Evolutionary conservation across 768 basidiomycete species (phyloP), one percentile per base, ranked within the genome.

Genomic region (Mycena vulgaris): DNA sequence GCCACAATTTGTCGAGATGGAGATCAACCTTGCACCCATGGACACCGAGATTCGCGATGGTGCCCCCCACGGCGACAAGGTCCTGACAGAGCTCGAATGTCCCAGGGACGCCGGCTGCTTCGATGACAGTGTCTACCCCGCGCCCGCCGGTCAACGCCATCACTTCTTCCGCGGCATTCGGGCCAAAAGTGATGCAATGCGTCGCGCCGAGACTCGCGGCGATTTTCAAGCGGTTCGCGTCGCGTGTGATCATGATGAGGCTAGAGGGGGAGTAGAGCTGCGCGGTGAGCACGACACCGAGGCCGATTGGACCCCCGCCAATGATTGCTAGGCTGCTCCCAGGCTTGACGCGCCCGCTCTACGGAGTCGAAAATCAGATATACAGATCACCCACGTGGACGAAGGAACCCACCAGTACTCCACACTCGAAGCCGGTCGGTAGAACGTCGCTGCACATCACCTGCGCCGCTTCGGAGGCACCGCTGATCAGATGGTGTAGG

Each of bases 11-110:
- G 51, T 76, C 77, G 37, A 78, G 45, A 59, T 75, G 73, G 17
- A 78, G 58, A 55, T 70, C 71, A 8, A 70, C 75, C 33, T 71
- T 73, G 30, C 31, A 61, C 10, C 76, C 77, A 51, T 75, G 76
- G n/a, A 78, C 76, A 9, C 76, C 75, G 33, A 75, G 19, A 60
- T 76, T 78, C n/a, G 77, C 75, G 62, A 78, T 73, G 2, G 73
- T 75, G 27, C 77, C 77, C 11, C 77, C 77, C 13, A 68, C 73
- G 17, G 72, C 77, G 30, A 78, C 67, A 21, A 78, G 42, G 16
- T 74, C 71, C 53, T 75, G 75, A 55, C 77, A 78, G 17, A 78
- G 71, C 19, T 70, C 73, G 63, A 78, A 76, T 30, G 76, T 74
- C 35, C 53, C 67, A 4, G 77, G 74, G 10, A 76, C 63, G 7